phyloP scores from a whole-genome alignment of 2,329 filamentous ascomycete genomes.

The Rutstroemia sp. region DNA sequence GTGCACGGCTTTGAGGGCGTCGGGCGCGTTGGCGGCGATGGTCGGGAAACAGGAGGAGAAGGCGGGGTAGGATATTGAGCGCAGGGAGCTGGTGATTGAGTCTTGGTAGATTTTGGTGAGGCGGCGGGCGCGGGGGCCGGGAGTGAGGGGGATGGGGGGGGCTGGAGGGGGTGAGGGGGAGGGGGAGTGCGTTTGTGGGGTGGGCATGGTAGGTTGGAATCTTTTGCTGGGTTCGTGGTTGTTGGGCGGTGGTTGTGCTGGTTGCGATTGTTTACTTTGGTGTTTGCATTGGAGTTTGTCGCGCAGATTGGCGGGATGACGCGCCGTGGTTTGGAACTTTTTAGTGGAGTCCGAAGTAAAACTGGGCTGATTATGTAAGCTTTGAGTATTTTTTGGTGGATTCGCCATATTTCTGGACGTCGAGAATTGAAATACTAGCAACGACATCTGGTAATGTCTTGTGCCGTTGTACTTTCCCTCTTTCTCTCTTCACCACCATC shows the following conservation, averaged over 20 bases:
- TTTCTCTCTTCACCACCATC: no score
- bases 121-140: conserved; percentile 49
- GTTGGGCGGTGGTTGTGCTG: not conserved
- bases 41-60: conserved; percentile 56
- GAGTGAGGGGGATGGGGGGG: conserved; percentile 27
- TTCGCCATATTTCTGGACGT: no score
- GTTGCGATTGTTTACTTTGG: not conserved
- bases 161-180: conserved; percentile 13
- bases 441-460: no score
- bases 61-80: conserved; percentile 48
- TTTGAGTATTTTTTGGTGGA: no score
- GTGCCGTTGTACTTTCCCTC: no score
- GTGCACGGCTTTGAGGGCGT: conserved; percentile 47
- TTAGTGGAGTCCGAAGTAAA: no score
- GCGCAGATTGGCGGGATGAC: not conserved
- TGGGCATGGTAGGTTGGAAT: not conserved
- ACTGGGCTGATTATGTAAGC: not conserved
- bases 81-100: conserved; percentile 46
- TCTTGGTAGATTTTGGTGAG: conserved; percentile 47
- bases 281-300: not conserved
- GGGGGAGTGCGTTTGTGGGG: conserved; percentile 15
- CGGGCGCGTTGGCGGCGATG: conserved; percentile 43
- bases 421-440: no score
- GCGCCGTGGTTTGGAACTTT: not conserved
- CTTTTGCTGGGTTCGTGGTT: not conserved